phyloP scores from a whole-genome alignment of 2,329 filamentous ascomycete species.

The Coniochaeta hoffmannii region DNA sequence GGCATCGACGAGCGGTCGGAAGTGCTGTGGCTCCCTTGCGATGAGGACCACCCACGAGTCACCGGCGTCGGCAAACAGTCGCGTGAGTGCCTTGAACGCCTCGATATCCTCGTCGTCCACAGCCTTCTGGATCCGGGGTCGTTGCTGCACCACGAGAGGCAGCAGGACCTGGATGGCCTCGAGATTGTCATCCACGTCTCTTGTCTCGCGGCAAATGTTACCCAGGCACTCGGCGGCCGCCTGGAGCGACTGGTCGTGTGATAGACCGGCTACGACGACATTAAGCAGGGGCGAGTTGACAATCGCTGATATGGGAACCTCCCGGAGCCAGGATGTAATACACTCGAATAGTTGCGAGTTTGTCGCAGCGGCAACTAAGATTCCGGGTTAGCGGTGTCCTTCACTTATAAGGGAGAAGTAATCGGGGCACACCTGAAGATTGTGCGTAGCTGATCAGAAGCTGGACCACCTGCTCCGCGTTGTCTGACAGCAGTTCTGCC shows the following conservation, averaged over 20 bases:
- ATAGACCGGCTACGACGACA: conserved; percentile 69
- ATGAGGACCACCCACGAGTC: conserved; percentile 93
- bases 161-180: conserved; percentile 76
- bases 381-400: background rate
- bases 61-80: conserved; percentile 86
- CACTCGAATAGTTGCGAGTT: conserved; percentile 92
- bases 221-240: conserved; percentile 89
- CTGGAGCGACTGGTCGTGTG: conserved; percentile 71
- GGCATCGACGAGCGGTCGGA: conserved; percentile 78
- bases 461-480: conserved; percentile 78
- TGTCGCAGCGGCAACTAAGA: conserved; percentile 64
- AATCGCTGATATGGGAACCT: conserved; percentile 78
- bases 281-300: conserved; percentile 80
- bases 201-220: conserved; percentile 83
- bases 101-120: conserved; percentile 66
- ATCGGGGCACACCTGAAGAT: conserved; percentile 63
- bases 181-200: conserved; percentile 86
- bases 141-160: conserved; percentile 69
- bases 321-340: conserved; percentile 92
- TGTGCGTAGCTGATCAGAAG: conserved; percentile 86
- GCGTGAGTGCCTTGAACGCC: conserved; percentile 78
- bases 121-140: conserved; percentile 66
- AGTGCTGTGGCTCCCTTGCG: conserved; percentile 73
- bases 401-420: conserved; percentile 3
- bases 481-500: conserved; percentile 82